These are phyloP conservation scores for Sclerotinia borealis DNA, from an alignment of 2,329 filamentous ascomycete species.

Conservation along the genomic window DNA sequence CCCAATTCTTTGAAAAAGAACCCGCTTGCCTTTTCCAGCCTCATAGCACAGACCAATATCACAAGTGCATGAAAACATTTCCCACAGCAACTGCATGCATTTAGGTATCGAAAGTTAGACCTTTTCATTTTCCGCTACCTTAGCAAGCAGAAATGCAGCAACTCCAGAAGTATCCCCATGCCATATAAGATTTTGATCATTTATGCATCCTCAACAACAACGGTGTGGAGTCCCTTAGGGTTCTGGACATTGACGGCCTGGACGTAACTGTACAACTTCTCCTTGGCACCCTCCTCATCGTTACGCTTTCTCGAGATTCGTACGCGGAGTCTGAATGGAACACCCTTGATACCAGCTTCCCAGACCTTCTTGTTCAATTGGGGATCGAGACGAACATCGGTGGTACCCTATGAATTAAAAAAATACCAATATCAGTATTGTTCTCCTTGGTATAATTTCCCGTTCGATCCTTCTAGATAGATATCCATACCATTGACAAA, in stretches of 20 bases:
- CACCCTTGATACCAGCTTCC: conserved; percentile 98
- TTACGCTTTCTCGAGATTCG: conserved; percentile 99
- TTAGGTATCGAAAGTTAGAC: conserved; percentile 22
- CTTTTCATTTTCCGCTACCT: conserved; percentile 32
- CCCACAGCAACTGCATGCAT: conserved; percentile 5
- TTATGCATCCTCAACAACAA: conserved; percentile 70
- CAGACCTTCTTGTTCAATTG: conserved; percentile 99
- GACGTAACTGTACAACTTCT: conserved; percentile 99
- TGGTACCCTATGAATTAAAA: conserved; percentile 65
- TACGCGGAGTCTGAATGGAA: conserved; percentile 93
- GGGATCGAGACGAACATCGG: conserved; percentile 95
- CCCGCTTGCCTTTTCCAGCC: neutral
- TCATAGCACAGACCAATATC: conserved; percentile 11
- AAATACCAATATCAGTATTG: conserved; percentile 12
- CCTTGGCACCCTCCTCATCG: conserved; percentile 98
- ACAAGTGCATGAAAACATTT: conserved; percentile 9
- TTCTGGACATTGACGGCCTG: conserved; percentile 99
- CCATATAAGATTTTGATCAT: conserved; percentile 20
- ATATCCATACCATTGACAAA: conserved; percentile 82
- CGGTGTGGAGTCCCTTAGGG: conserved; percentile 93
- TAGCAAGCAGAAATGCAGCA: conserved; percentile 29
- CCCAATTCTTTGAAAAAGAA: neutral
- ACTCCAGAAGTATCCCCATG: conserved; percentile 28
- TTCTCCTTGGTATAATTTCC: neutral
- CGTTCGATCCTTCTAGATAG: neutral